Evolutionary conservation across 805 yeast genomes (phyloP).

Genomic region (Aciculoconidium aculeatum): DNA sequence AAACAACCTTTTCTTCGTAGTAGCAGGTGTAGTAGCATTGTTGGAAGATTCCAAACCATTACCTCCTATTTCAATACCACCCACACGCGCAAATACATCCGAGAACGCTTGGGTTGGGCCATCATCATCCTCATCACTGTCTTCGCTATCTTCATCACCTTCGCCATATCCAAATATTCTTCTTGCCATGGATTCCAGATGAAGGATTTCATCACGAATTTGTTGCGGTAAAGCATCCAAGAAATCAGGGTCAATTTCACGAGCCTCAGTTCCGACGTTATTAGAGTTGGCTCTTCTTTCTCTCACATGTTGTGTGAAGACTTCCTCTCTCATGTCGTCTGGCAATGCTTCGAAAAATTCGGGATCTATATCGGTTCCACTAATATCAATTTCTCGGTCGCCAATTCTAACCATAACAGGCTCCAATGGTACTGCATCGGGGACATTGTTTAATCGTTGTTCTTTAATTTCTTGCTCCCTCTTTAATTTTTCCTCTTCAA

Average conservation of each 20-base stretch:
- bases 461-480: conserved; percentile 24
- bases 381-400: conserved; percentile 73
- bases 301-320: conserved; percentile 74
- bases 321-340: conserved; percentile 90
- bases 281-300: conserved; percentile 63
- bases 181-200: conserved; percentile 46
- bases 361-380: conserved; percentile 89
- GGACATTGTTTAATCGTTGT: conserved; percentile 8
- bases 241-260: conserved; percentile 77
- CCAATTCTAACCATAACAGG: conserved; percentile 72
- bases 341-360: conserved; percentile 87
- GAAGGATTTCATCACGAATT: conserved; percentile 57
- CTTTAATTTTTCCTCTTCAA: conserved; percentile 25
- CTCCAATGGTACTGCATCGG: conserved; percentile 16
- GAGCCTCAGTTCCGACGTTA: conserved; percentile 34
- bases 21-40: neutral
- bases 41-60: conserved; percentile 2
- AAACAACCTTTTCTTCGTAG: conserved; percentile 36
- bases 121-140: conserved; percentile 14
- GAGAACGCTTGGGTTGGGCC: conserved; percentile 9
- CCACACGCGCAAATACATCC: too few relatives aligned
- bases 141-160: conserved; percentile 18
- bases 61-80: too few relatives aligned
- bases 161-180: conserved; percentile 24
- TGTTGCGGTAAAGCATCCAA: conserved; percentile 71